A percentile compares a stretch with the other conserved stretches of the same genome.
These are phyloP conservation scores for Flaveria linearis DNA, from an alignment of 129 eudicot species.

Conservation along the genomic window DNA sequence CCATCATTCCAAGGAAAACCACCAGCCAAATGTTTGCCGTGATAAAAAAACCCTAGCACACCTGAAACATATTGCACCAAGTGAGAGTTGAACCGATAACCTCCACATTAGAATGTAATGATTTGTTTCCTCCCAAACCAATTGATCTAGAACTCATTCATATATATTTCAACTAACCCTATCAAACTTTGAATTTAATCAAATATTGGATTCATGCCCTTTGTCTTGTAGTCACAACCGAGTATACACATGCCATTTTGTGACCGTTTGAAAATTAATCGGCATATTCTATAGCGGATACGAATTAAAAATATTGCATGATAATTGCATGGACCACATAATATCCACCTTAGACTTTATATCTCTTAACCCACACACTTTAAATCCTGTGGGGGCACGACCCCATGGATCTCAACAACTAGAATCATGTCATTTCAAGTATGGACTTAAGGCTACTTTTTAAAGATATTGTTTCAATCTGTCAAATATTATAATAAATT, in stretches of 20 bases:
- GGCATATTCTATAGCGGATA: conserved; percentile 17
- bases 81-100: no score
- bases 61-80: no score
- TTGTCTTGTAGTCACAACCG: background rate
- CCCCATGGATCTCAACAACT: background rate
- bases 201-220: background rate
- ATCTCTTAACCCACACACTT: background rate
- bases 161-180: no score
- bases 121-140: no score
- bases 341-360: background rate
- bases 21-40: no score
- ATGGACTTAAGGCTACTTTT: background rate
- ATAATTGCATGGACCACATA: conserved; percentile 23
- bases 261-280: background rate
- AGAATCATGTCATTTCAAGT: background rate
- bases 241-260: background rate
- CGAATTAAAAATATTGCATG: background rate
- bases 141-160: no score
- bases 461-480: background rate
- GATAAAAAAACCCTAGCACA: no score
- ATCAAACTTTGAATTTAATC: no score
- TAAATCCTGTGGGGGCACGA: background rate
- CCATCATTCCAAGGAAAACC: no score
- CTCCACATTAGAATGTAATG: no score
- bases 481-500: background rate